phyloP scores from a whole-genome alignment of 2,329 filamentous ascomycete species.

The Calonectria montana region DNA sequence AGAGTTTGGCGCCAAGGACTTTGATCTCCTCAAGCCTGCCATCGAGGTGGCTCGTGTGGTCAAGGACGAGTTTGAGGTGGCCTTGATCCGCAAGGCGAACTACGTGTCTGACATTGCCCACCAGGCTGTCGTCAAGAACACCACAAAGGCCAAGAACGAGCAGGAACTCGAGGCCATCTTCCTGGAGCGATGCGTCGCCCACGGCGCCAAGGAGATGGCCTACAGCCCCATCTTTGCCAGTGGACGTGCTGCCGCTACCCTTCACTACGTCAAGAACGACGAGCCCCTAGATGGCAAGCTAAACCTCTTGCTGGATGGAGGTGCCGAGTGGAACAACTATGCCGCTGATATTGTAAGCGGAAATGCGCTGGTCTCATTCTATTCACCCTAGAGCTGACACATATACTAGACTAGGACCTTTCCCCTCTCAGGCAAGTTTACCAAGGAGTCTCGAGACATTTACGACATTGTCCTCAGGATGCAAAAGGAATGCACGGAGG shows the following conservation, averaged over 20 bases:
- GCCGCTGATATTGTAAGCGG: slow-evolving; percentile 71
- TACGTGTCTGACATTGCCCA: slow-evolving; percentile 76
- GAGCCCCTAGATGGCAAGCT: slow-evolving; percentile 76
- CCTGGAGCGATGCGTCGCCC: slow-evolving; percentile 78
- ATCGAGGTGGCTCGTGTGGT: slow-evolving; percentile 76
- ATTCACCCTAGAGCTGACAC: not conserved
- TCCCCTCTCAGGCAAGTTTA: slow-evolving; percentile 80
- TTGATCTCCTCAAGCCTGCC: slow-evolving; percentile 66
- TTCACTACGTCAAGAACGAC: slow-evolving; percentile 89
- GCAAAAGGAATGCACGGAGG: slow-evolving; percentile 81
- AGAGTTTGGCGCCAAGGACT: slow-evolving; percentile 74
- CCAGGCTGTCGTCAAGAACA: slow-evolving; percentile 69
- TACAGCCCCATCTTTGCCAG: slow-evolving; percentile 89
- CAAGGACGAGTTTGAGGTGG: slow-evolving; percentile 81
- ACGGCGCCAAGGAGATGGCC: slow-evolving; percentile 83
- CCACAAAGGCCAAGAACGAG: slow-evolving; percentile 78
- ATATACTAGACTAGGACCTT: slow-evolving; percentile 80
- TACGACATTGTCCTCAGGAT: slow-evolving; percentile 89
- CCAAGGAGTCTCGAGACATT: slow-evolving; percentile 75
- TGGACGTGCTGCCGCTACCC: slow-evolving; percentile 82
- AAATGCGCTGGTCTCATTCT: too few species aligned
- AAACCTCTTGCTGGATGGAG: slow-evolving; percentile 87
- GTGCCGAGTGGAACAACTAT: slow-evolving; percentile 80
- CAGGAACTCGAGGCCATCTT: slow-evolving; percentile 86
- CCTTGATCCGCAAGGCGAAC: slow-evolving; percentile 79